These are phyloP conservation scores for Diaporthe humulicola DNA, from an alignment of 2,329 filamentous ascomycete species.

Conservation along the genomic window DNA sequence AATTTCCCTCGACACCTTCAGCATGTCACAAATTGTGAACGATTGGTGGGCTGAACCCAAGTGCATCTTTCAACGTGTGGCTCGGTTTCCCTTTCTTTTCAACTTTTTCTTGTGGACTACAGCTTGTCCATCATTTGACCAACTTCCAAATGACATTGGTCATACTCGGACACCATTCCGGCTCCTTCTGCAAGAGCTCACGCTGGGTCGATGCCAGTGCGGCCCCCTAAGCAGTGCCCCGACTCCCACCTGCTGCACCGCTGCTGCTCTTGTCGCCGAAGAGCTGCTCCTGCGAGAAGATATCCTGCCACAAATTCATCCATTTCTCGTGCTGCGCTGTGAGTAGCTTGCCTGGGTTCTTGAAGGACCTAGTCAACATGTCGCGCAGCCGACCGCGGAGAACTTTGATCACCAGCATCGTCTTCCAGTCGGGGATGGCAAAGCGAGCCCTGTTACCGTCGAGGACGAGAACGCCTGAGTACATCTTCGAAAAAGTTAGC, in stretches of 20 bases:
- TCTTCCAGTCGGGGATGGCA: constrained; percentile 88
- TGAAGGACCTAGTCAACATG: constrained; percentile 79
- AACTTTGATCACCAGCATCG: constrained; percentile 88
- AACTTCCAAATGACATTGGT: constrained; percentile 37
- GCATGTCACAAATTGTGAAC: constrained; percentile 15
- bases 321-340: constrained; percentile 79
- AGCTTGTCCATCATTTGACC: constrained; percentile 5
- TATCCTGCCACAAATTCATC: constrained; percentile 80
- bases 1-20: not conserved
- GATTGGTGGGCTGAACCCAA: constrained; percentile 4
- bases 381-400: constrained; percentile 81
- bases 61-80: constrained; percentile 8
- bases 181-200: constrained; percentile 7
- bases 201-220: not conserved
- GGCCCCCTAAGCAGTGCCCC: constrained; percentile 33
- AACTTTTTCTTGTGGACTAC: constrained; percentile 1
- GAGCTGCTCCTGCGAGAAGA: constrained; percentile 69
- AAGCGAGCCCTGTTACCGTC: constrained; percentile 91
- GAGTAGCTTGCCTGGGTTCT: constrained; percentile 71
- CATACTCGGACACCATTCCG: constrained; percentile 5
- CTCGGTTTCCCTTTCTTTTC: not conserved
- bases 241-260: not conserved
- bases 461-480: constrained; percentile 86
- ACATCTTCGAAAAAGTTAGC: constrained; percentile 70
- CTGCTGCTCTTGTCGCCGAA: constrained; percentile 46